A percentile compares a stretch with the other conserved stretches of the same genome.
Evolutionary conservation across 208 protist species (phyloP).

Genomic region (Wallacemonas sp.): DNA sequence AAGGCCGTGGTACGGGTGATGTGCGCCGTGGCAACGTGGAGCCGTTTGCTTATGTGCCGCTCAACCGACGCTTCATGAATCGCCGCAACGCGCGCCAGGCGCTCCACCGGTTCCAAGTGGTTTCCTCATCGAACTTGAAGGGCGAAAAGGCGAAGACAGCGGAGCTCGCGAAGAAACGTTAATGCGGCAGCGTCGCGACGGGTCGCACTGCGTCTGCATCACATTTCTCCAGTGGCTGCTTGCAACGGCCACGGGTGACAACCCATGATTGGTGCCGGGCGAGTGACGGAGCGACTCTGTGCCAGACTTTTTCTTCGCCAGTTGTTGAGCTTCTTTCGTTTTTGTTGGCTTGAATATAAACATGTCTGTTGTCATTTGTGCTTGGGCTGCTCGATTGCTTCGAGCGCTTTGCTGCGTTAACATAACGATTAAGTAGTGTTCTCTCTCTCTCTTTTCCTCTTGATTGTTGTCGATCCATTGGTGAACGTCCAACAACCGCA

Average conservation of each 20-base stretch:
- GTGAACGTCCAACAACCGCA: not conserved
- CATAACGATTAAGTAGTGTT: not conserved
- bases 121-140: constrained; percentile 54
- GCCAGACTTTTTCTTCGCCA: too few species aligned
- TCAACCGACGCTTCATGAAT: constrained; percentile 91
- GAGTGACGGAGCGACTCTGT: too few species aligned
- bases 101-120: constrained; percentile 74
- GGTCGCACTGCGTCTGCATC: not conserved
- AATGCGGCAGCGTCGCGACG: not conserved
- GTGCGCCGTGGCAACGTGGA: constrained; percentile 82
- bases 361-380: not conserved
- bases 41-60: constrained; percentile 89
- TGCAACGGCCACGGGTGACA: too few species aligned
- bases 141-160: constrained; percentile 83
- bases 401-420: not conserved
- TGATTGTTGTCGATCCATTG: not conserved
- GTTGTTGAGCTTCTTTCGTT: constrained; percentile 2
- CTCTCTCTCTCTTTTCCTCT: constrained; percentile 12
- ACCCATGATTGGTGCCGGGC: too few species aligned
- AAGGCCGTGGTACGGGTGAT: constrained; percentile 73
- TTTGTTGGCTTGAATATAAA: constrained; percentile 13
- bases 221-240: too few species aligned
- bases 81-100: constrained; percentile 76
- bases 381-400: not conserved
- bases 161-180: constrained; percentile 25